Conservation (phyloP, 2,329 filamentous ascomycete genomes). For the Massarina eburnea region DNA sequence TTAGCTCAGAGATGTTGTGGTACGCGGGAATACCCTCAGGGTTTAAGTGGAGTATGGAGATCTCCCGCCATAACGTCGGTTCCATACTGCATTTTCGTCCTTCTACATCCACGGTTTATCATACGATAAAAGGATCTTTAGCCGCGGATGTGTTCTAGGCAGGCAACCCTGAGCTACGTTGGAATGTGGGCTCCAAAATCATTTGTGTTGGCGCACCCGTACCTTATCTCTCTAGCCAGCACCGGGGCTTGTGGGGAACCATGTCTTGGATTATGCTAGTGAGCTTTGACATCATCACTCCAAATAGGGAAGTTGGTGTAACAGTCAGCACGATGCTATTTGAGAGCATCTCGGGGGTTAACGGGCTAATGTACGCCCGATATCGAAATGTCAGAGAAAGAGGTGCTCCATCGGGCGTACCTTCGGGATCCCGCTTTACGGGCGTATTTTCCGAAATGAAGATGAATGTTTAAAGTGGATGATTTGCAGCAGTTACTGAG, state of each 20-base stretch:
- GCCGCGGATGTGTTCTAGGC: neutral
- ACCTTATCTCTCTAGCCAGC: neutral
- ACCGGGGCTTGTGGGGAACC: conserved; percentile 34
- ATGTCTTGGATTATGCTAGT: conserved; percentile 13
- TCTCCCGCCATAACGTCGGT: no score
- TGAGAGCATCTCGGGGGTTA: neutral
- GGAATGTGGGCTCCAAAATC: neutral
- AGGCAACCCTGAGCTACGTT: neutral
- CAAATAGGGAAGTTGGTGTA: neutral
- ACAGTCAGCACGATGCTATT: neutral
- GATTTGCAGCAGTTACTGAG: neutral
- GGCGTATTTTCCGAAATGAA: conserved; percentile 22
- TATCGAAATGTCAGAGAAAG: neutral
- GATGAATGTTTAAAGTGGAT: conserved; percentile 3
- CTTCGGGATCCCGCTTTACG: conserved; percentile 20
- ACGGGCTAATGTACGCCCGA: neutral
- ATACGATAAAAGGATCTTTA: neutral
- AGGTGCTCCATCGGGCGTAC: conserved; percentile 3
- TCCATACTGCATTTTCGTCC: no score
- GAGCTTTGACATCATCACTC: conserved; percentile 5
- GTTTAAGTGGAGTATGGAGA: no score
- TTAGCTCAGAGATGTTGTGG: no score
- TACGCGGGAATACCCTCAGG: no score
- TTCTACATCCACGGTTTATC: no score
- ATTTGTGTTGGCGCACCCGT: neutral